Evolutionary conservation across 805 yeast species (phyloP).

Genomic region (Tetrapisispora phaffii): DNA sequence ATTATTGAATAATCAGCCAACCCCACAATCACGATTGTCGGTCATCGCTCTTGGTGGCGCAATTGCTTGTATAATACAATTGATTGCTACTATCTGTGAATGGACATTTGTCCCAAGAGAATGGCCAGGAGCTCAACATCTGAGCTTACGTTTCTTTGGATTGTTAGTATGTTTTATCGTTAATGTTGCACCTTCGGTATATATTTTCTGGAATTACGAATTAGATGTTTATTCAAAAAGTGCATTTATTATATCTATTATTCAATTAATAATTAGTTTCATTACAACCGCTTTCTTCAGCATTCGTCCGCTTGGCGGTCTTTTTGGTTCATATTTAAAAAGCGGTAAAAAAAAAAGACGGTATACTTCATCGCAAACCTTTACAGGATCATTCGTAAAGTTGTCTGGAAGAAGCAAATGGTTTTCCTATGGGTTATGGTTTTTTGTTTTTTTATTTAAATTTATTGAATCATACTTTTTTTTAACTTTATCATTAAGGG

Average conservation of each 20-base stretch:
- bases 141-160: conserved; percentile 38
- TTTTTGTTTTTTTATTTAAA: conserved; percentile 56
- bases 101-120: conserved; percentile 54
- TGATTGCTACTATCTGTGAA: conserved; percentile 50
- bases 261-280: conserved; percentile 49
- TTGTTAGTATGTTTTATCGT: conserved; percentile 35
- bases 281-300: conserved; percentile 48
- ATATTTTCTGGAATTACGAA: conserved; percentile 35
- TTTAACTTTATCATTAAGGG: conserved; percentile 59
- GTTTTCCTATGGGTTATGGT: conserved; percentile 63
- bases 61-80: conserved; percentile 45
- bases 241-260: conserved; percentile 37
- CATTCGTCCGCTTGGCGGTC: conserved; percentile 47
- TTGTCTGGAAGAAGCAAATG: conserved; percentile 44
- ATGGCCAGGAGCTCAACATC: conserved; percentile 63
- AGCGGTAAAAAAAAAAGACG: conserved; percentile 31
- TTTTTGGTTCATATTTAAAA: conserved; percentile 38
- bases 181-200: conserved; percentile 43
- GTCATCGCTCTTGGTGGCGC: conserved; percentile 62
- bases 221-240: conserved; percentile 24
- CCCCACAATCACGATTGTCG: conserved; percentile 43
- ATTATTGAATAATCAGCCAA: conserved; percentile 49
- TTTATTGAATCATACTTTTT: conserved; percentile 72
- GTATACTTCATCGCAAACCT: conserved; percentile 43
- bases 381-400: conserved; percentile 49